Base-by-base conservation (phyloP, 768 basidiomycete species). In the Suillus lakei region DNA sequence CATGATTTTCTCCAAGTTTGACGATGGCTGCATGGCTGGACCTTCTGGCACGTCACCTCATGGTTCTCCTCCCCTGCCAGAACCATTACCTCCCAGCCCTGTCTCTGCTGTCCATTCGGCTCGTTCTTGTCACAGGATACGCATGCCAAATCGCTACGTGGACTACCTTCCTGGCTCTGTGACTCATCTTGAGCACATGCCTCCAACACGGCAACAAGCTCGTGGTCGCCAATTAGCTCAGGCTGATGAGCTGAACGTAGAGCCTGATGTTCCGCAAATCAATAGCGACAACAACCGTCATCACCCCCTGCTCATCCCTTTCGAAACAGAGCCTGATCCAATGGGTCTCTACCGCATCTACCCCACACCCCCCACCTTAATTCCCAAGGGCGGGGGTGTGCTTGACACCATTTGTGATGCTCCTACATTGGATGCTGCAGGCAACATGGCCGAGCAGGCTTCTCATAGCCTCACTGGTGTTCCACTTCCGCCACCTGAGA, bases 321-420 rank as follows among this genome's bases (percentile, higher is more conserved):
- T 46, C 21, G 1, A n/a, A 13, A 63, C 66, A 63, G 23, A 61
- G 4, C 67, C 63, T 34, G 30, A 67, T n/a, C 2, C 18, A 15
- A 43, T 65, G 34, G 64, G 64, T 4, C 53, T 68, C 2, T 68
- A 56, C 60, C 61, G 54, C 12, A 51, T 68, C 30, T 68, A 68
- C 54, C 61, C 61, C 1, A 43, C 23, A 9, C 15, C 26, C 5
- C 67, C 64, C 9, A 63, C 61, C 4, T 32, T 54, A 18, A 48
- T 30, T 34, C 64, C 67, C 8, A 54, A 26, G 18, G 23, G 18
- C 6, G 41, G 21, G 34, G 21, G 23, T 41, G 50, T n/a, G n/a
- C 26, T 64, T 15, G 38, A 30, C 18, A 23, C 30, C 26, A 46
- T 48, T 28, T 39, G 38, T 32, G 63, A 64, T 48, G 63, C 55